Base-by-base conservation (phyloP, 371 early-diverging fungal genomes). In the Quaeritorhiza haematococci region DNA sequence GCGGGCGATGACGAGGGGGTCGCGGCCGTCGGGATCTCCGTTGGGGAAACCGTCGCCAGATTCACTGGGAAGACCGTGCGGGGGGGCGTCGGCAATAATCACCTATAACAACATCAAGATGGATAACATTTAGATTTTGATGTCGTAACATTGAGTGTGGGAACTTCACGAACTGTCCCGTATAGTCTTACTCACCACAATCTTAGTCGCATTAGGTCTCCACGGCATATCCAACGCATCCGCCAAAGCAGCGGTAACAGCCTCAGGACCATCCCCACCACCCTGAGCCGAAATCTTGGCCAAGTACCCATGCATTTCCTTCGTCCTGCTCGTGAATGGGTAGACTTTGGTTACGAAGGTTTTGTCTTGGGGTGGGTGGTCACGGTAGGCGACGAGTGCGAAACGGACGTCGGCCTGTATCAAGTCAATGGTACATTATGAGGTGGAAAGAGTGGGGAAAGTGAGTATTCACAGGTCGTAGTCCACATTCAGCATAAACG, bases 191-290 rank as follows among this genome's bases (percentile, higher is more conserved):
- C n/a, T n/a, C n/a, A 57, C 49, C 5, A 32, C 17, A 49, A 50
- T 48, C 38, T 59, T 59, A 28, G 44, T 43, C 6, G 59, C 62
- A 44, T 59, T 59, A 21, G 55, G 53, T 35, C 59, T 19, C 44
- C 44, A 59, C 33, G 28, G 10, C 24, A 59, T 8, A 5, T 59
- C 4, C 15, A 42, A 10, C n/a, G 28, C n/a, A 3, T 59, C 55
- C 21, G 58, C 3, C 29, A 59, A 44, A n/a, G 55, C 59, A 7
- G 57, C 24, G 19, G 57, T 43, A 24, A 59, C 59, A 21, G 59
- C 55, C 35, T 59, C 59, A 21, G 59, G 59, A 3, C 59, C 59
- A 44, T 59, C 59, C 21, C 59, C 59, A 42, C 59, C 59, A n/a
- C 59, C 59, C 5, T 10, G 3, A 26, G 59, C 61, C 8, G 28